Base-by-base conservation (phyloP, 805 yeast genomes). In the Saturnispora saitoi region DNA sequence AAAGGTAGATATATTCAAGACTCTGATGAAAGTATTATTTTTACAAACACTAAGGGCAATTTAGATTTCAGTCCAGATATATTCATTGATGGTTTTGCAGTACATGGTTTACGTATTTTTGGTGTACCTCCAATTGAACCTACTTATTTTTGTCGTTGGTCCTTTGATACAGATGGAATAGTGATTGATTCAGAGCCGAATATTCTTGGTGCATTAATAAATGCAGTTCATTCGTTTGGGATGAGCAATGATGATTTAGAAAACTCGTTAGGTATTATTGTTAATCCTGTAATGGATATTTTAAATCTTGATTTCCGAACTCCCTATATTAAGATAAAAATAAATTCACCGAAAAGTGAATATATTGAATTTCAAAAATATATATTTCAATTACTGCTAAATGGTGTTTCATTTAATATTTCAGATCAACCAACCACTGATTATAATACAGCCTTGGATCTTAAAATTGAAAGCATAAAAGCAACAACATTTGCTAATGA, bases 71-170 rank as follows among this genome's bases (percentile, higher is more conserved):
- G 53, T 4, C 71, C 80, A 1, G 78, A 79, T 40, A 56, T 86
- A 29, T 55, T 61, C 3, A 71, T 86, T 43, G 84, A 83, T 58
- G 80, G 83, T 0, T 60, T 84, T 11, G 59, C 73, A 2, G 71
- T 87, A 22, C 95, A 86, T 63, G 95, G 96, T 1, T 96, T 91
- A 63, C 72, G 98, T 58, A 80, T 90, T 81, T 88, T 88, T 69
- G 99, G 99, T 0, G 61, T 88, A 2, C 96, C 96, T 0, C 97
- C 97, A 0, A 69, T 72, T 7, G 95, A 87, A 60, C 88, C 91
- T 0, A 87, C 97, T 0, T 93, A 86, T 60, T 80, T 77, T 54
- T 89, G 96, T 58, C 82, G 86, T 51, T 93, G 99, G 99, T 90
- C 84, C 51, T 78, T 93, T 55, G 77, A 75, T 26, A 60, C 83